phyloP scores from a whole-genome alignment of 192 early-diverging fungal genomes.

The Coemansia sp. region DNA sequence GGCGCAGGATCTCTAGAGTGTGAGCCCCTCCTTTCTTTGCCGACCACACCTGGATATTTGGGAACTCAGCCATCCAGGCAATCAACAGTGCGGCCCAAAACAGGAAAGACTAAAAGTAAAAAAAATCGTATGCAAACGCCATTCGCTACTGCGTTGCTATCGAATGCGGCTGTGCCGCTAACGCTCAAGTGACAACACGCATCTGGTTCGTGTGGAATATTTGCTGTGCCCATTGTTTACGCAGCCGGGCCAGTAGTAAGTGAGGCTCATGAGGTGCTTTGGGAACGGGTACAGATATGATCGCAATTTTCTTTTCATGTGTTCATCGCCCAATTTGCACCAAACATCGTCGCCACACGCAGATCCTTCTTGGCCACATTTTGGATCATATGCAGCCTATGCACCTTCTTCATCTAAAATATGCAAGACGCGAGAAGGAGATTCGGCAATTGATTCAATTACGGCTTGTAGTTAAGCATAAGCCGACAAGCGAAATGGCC shows the following conservation, averaged over 20 bases:
- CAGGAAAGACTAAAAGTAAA: background rate
- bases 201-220: background rate
- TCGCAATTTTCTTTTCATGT: background rate
- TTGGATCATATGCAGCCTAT: background rate
- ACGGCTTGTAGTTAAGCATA: slow-evolving; percentile 1
- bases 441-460: background rate
- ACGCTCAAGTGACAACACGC: background rate
- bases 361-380: background rate
- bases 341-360: background rate
- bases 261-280: background rate
- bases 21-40: background rate
- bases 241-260: background rate
- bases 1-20: background rate
- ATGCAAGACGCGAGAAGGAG: background rate
- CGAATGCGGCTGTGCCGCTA: background rate
- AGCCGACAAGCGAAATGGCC: slow-evolving; percentile 1
- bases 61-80: background rate
- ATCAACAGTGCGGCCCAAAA: background rate
- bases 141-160: background rate
- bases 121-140: background rate
- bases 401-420: background rate
- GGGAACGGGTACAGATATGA: background rate
- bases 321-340: background rate
- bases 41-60: background rate
- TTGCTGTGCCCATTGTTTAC: background rate